Evolutionary conservation across 257 asterid species (phyloP).

Genomic region (Gynochthodes officinalis): DNA sequence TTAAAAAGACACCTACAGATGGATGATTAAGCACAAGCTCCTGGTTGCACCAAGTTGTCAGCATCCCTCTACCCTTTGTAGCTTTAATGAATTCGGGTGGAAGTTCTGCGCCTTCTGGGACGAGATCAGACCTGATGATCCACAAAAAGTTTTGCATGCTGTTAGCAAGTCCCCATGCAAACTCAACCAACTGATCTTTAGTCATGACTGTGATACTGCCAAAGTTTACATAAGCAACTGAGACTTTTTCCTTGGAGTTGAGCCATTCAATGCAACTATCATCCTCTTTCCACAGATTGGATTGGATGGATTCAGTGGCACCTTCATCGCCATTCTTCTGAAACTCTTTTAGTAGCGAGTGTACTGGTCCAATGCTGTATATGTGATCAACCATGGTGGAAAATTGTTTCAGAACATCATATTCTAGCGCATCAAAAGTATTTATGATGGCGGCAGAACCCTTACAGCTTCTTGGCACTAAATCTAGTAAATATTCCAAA

Average conservation of each 20-base stretch:
- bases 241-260: background rate
- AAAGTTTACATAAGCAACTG: slow-evolving; percentile 11
- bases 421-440: slow-evolving; percentile 13
- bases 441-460: slow-evolving; percentile 4
- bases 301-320: background rate
- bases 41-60: slow-evolving; percentile 18
- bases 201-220: slow-evolving; percentile 18
- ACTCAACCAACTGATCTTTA: slow-evolving; percentile 5
- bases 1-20: slow-evolving; percentile 10
- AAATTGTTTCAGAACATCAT: background rate
- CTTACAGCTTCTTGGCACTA: background rate
- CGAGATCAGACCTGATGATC: slow-evolving; percentile 18
- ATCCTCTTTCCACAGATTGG: slow-evolving; percentile 14
- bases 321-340: background rate
- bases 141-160: slow-evolving; percentile 11
- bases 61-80: slow-evolving; percentile 5
- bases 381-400: background rate
- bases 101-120: background rate
- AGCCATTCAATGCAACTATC: slow-evolving; percentile 12
- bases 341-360: background rate
- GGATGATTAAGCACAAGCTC: slow-evolving; percentile 18
- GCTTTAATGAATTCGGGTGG: slow-evolving; percentile 1
- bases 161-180: slow-evolving; percentile 20
- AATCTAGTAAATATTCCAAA: background rate
- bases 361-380: slow-evolving; percentile 15